phyloP scores from a whole-genome alignment of 2,329 filamentous ascomycete genomes.

The Pestalotiopsis fici region DNA sequence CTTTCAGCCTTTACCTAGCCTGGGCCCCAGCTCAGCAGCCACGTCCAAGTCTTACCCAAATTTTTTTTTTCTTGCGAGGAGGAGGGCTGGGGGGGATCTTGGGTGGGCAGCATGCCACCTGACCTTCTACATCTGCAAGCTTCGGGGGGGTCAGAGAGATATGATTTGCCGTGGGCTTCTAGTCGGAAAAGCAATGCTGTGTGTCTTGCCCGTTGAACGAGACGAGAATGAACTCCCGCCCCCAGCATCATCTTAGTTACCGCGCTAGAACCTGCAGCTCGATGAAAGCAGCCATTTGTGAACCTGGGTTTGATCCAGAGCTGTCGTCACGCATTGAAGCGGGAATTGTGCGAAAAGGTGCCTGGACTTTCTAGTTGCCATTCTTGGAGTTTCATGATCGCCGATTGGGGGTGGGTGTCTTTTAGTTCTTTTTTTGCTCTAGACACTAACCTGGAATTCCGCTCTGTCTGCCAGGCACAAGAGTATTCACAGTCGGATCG shows the following conservation, averaged over 20 bases:
- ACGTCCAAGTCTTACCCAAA: background rate
- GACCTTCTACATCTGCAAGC: background rate
- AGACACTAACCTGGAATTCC: background rate
- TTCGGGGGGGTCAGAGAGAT: background rate
- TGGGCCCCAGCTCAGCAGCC: background rate
- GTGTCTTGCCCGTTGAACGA: background rate
- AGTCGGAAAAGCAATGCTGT: background rate
- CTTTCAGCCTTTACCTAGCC: too few species aligned
- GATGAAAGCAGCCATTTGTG: constrained; percentile 1
- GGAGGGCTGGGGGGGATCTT: background rate
- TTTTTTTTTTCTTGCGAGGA: too few species aligned
- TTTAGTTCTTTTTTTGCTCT: background rate
- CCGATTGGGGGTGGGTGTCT: background rate
- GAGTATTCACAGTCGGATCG: background rate
- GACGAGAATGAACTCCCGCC: background rate
- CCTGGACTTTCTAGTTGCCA: background rate
- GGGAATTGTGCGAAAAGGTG: background rate
- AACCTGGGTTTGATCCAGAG: background rate
- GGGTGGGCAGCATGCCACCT: background rate
- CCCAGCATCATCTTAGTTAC: background rate
- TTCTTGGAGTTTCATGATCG: background rate
- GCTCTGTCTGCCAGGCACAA: background rate
- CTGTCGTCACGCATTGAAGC: background rate
- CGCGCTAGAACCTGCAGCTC: constrained; percentile 4
- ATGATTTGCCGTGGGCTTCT: background rate